Percentiles rank a stretch among this genome's conserved stretches.
Conservation (phyloP, 306 rosid genomes). For the Neltuma alba region DNA sequence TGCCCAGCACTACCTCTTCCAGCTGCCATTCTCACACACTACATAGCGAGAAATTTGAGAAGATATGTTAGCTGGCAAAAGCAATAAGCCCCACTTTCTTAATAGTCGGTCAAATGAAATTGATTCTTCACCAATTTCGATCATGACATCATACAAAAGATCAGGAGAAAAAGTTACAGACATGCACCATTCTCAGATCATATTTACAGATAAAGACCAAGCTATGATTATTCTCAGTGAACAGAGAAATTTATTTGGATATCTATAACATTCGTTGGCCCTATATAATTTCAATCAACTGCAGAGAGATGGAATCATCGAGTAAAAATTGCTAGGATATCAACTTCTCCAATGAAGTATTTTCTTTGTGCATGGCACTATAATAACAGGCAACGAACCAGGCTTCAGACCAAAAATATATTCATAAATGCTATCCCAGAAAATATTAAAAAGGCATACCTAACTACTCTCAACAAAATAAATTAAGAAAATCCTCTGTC, state of each 20-base stretch:
- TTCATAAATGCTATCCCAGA: background rate
- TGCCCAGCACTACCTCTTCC: conserved; percentile 3
- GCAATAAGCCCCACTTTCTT: conserved; percentile 4
- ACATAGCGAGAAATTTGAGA: conserved; percentile 27
- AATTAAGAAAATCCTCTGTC: conserved; percentile 29
- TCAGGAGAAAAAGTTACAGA: background rate
- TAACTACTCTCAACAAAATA: conserved; percentile 32
- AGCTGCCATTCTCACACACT: conserved; percentile 20
- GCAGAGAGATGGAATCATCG: background rate
- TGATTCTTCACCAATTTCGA: background rate
- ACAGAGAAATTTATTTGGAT: background rate
- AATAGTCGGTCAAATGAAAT: conserved; percentile 5
- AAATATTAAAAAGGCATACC: conserved; percentile 44
- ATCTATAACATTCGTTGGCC: background rate
- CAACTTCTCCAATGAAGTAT: conserved; percentile 16
- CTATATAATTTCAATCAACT: background rate
- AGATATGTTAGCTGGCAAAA: conserved; percentile 3
- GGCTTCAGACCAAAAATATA: conserved; percentile 6
- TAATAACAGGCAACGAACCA: conserved; percentile 7
- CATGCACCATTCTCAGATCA: background rate
- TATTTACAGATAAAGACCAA: background rate
- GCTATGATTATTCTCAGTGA: background rate
- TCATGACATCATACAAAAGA: background rate
- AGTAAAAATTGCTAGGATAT: background rate
- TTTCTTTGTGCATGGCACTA: conserved; percentile 10